Base-by-base conservation (phyloP, 2,329 filamentous ascomycete genomes). In the Fusarium sp. region DNA sequence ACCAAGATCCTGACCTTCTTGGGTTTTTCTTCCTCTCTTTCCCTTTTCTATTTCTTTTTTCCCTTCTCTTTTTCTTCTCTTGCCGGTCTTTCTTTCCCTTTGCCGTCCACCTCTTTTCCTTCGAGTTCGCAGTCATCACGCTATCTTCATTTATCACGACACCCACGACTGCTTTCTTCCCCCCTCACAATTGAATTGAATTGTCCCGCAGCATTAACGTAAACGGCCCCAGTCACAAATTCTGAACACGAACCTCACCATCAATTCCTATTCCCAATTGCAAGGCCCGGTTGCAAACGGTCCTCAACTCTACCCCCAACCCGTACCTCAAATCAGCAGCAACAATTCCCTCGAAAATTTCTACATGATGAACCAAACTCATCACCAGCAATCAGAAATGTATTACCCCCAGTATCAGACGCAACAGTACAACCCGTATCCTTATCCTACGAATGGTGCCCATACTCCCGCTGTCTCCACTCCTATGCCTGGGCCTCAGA, bases 391-490 rank as follows among this genome's bases (percentile, higher is more conserved):
- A 27, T 58, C 63, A 67, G 63, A 66, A 1, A 87, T 97, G 80
- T 92, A 95, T 74, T 97, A 97, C 80, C 92, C 95, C 90, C 91
- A 34, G 70, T 97, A 96, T 80, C 86, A 86, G 82, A n/a, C 87
- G 75, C 82, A 77, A 81, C 88, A 74, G 86, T 96, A 84, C 81
- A 83, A 71, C 57, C 88, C 90, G 72, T 97, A 97, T 79, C 88
- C 86, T 27, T 97, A 97, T 75, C 77, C 88, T 43, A 77, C 88
- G 42, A 92, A 91, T 81, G 92, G 92, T 50, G 87, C 89, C 14
- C 88, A 86, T 5, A 88, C 88, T 18, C 90, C 92, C 40, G 86
- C 90, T 10, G 90, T 92, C 11, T 88, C 92, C 6, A 91, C 90
- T 46, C 87, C 89, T 8, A 92, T 97, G 88, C 87, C 86, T 56